These are phyloP conservation scores for Lotus japonicus DNA, from an alignment of 306 rosid genomes.

Conservation along the genomic window DNA sequence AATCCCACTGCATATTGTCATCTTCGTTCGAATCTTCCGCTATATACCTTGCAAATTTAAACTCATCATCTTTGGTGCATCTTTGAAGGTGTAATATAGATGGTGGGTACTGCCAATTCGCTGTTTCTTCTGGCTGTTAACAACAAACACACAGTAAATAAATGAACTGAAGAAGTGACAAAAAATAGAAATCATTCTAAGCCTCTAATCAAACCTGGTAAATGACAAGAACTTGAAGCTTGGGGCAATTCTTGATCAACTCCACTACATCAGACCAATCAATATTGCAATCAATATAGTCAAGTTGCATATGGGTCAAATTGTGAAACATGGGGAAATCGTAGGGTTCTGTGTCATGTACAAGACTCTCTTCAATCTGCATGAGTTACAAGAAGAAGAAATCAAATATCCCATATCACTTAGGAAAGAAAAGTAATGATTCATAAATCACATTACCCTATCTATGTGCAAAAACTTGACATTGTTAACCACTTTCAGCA, in stretches of 20 bases:
- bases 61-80: too few species aligned
- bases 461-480: neutral
- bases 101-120: too few species aligned
- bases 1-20: too few species aligned
- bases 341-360: neutral
- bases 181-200: neutral
- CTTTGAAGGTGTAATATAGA: too few species aligned
- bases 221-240: neutral
- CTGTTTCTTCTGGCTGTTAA: neutral
- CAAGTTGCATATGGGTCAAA: neutral
- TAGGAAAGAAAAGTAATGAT: neutral
- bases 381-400: neutral
- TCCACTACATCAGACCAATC: neutral
- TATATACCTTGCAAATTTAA: too few species aligned
- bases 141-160: neutral
- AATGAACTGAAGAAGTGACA: neutral
- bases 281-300: fast-evolving
- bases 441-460: neutral
- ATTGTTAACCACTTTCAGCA: neutral
- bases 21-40: too few species aligned
- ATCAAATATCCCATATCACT: neutral
- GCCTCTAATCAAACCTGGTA: neutral
- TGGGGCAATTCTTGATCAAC: neutral
- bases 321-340: neutral
- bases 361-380: neutral